Evolutionary conservation across 306 rosid species (phyloP).

Genomic region (Leucaena leucocephala): DNA sequence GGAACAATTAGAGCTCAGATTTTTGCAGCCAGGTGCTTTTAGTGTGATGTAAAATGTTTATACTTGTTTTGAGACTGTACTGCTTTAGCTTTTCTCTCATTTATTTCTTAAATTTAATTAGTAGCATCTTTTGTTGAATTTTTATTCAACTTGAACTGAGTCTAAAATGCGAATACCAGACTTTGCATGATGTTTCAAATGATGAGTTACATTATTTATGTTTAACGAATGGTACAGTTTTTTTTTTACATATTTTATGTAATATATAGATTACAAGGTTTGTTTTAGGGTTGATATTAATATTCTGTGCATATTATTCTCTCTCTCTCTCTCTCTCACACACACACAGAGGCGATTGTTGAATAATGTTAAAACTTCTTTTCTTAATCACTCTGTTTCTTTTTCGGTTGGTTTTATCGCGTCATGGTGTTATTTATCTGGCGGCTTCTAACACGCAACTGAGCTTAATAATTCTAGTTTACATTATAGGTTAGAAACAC

Average conservation of each 20-base stretch:
- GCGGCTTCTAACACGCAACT: too few relatives aligned
- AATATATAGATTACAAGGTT: neutral
- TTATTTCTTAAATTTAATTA: neutral
- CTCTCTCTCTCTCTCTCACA: too few relatives aligned
- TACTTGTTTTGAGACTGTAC: neutral
- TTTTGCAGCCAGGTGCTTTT: slow-evolving; percentile 37
- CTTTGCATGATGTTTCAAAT: too few relatives aligned
- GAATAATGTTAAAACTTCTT: too few relatives aligned
- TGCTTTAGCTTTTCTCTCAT: neutral
- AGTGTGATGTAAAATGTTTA: slow-evolving; percentile 12
- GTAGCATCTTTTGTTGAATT: neutral
- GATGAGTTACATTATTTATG: neutral
- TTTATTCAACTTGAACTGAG: neutral
- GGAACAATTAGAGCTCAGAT: slow-evolving; percentile 36
- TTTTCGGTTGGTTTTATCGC: too few relatives aligned
- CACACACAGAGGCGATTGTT: too few relatives aligned
- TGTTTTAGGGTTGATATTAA: too few relatives aligned
- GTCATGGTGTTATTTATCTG: too few relatives aligned
- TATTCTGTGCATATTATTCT: too few relatives aligned
- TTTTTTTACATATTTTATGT: neutral
- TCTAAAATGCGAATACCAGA: neutral
- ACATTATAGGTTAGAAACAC: neutral
- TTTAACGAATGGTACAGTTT: neutral
- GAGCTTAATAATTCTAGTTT: too few relatives aligned
- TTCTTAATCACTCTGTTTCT: too few relatives aligned